Evolutionary conservation across 129 eudicot genomes (phyloP).

Genomic region (Pulicaria dysenterica): DNA sequence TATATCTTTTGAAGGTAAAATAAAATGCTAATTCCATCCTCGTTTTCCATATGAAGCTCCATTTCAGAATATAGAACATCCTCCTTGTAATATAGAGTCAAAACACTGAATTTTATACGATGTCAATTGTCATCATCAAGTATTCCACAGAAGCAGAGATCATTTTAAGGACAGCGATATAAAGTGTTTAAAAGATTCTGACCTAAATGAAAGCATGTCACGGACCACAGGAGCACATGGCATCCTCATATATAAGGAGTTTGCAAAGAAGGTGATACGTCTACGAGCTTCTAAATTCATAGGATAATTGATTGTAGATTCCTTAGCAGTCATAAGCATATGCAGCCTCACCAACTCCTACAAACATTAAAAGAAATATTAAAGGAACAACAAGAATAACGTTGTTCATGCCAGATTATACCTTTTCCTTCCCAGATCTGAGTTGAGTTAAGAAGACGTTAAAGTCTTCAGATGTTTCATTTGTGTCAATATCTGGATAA

Average conservation of each 20-base stretch:
- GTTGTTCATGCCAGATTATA: constrained; percentile 31
- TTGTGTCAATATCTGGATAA: constrained; percentile 46
- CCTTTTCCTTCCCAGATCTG: constrained; percentile 95
- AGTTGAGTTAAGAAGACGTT: constrained; percentile 46
- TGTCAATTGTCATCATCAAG: constrained; percentile 5
- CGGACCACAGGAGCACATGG: constrained; percentile 96
- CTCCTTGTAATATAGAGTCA: constrained; percentile 96
- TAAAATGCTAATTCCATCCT: constrained; percentile 87
- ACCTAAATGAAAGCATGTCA: constrained; percentile 99
- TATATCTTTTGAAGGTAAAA: constrained; percentile 94
- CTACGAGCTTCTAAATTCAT: constrained; percentile 97
- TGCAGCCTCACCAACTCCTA: constrained; percentile 83
- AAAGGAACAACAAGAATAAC: constrained; percentile 7
- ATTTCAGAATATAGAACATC: constrained; percentile 86
- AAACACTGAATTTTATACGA: constrained; percentile 54
- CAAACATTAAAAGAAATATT: neutral
- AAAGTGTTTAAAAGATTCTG: constrained; percentile 20
- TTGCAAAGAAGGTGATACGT: constrained; percentile 92
- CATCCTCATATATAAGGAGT: constrained; percentile 94
- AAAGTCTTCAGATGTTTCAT: constrained; percentile 78
- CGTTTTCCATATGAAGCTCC: constrained; percentile 81
- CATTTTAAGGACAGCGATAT: constrained; percentile 3
- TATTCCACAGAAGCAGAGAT: neutral
- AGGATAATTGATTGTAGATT: constrained; percentile 94
- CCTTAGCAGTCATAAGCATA: constrained; percentile 89